Percentiles rank a stretch among this genome's conserved stretches.
Conservation (phyloP, 2,329 filamentous ascomycete species). For the Exophiala aquamarina region DNA sequence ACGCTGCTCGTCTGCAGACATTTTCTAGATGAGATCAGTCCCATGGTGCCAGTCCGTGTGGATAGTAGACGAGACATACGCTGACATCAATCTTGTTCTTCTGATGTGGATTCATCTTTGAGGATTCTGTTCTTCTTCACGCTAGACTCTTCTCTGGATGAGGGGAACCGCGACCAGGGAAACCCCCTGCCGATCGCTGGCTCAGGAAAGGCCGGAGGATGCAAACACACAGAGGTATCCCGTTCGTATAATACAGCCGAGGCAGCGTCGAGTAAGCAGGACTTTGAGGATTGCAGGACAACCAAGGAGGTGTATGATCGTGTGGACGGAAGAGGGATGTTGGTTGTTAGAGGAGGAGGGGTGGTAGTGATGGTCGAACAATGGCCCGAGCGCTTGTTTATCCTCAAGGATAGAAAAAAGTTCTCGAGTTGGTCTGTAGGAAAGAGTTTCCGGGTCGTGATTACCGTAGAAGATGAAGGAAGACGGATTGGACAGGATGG, state of each 20-base stretch:
- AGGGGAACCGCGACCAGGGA: background rate
- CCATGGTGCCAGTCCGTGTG: constrained; percentile 1
- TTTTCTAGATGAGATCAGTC: constrained; percentile 58
- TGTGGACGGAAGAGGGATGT: constrained; percentile 7
- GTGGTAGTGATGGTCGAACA: background rate
- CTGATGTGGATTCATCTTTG: constrained; percentile 86
- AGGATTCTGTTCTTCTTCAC: background rate
- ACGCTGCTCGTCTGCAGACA: constrained; percentile 92
- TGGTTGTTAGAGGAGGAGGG: no score
- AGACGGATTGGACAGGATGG: no score
- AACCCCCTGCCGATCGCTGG: constrained; percentile 3
- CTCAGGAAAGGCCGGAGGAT: no score
- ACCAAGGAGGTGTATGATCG: background rate
- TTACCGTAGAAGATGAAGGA: no score
- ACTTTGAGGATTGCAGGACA: no score
- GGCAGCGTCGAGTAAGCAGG: no score
- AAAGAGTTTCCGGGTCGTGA: constrained; percentile 2
- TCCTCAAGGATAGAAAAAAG: background rate
- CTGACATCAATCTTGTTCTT: constrained; percentile 98
- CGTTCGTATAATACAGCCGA: no score
- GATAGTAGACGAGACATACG: constrained; percentile 40
- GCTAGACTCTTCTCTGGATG: background rate
- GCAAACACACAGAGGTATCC: no score
- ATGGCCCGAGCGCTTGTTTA: constrained; percentile 14
- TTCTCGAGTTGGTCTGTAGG: background rate